Evolutionary conservation across 352 stramenopile species (phyloP), one percentile per base, ranked within the genome.

Genomic region (Phytophthora europaea): DNA sequence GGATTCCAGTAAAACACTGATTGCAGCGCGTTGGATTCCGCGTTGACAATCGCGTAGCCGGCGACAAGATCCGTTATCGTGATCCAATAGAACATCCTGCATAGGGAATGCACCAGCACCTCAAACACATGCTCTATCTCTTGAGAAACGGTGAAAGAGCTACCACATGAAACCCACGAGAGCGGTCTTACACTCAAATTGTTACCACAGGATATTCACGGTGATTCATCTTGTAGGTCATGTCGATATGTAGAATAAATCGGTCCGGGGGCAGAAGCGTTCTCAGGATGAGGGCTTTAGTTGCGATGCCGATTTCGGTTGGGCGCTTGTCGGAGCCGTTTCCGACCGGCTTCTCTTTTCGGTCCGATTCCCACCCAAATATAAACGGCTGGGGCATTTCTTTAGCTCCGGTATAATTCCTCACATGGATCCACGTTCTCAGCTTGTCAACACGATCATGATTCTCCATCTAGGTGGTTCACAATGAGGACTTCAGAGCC

Each of bases 21-120:
- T 0, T 16, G 47, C 20, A 73, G 45, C 4, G 56, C 58, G 55
- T 75, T 79, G 54, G 45, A 61, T 22, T 78, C 66, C 4, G 34
- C 63, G 22, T 78, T 59, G 1, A 18, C 62, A 63, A 78, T 81
- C 0, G 62, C 55, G 16, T 15, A 40, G 34, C 15, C 15, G 34
- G 15, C 34, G 34, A 40, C 15, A 8, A 40, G 34, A 15, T 38
- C 2, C 12, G 8, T 36, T 38, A 12, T 7, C 2, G 33, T 38
- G 2, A 38, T 7, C 33, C 33, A 64, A 63, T 2, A 54, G 13
- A 26, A 54, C 4, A 60, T 13, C 1, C 43, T 43, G 2, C 18
- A 12, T 2, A 53, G 45, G 5, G 55, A 20, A 13, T 38, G 4
- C 33, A 70, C 15, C 31, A 15, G 45, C 3, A 31, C 54, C 22